Base-by-base conservation (phyloP, 352 stramenopile species). In the Globisporangium echinulatum region DNA sequence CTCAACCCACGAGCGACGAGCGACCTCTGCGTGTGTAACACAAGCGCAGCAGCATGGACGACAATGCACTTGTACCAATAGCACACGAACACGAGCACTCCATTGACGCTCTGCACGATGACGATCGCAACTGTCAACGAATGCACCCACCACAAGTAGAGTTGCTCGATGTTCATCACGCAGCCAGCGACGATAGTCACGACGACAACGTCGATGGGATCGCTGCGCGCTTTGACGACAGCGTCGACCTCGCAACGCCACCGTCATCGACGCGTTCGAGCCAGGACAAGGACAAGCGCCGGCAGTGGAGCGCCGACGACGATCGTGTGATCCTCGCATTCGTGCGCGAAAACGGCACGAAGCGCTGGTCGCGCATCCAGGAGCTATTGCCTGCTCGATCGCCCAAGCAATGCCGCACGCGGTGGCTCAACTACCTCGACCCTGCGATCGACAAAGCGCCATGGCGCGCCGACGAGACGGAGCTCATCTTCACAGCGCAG, bases 351-450 rank as follows among this genome's bases (percentile, higher is more conserved):
- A 82, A 79, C 67, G 87, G 87, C 55, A 88, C 77, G 13, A 94
- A 92, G 68, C 70, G 79, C 56, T 99, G 96, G 96, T 93, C 91
- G 15, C 78, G 90, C 42, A 99, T 99, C 75, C 90, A 94, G 4
- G 67, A 82, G 44, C 67, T 96, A 44, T 74, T 99, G 53, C 92
- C 94, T 1, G 94, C 88, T 1, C 77, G 97, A 52, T 97, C 97
- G 40, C 91, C 91, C 36, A 99, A 99, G 72, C 96, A 99, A 70
- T 99, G 96, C 81, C 81, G 96, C 50, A 97, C 98, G 54, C 71
- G 69, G 9, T 98, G 93, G 93, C 87, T 96, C 61, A 98, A 98
- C 70, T 96, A 97, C 52, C 65, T 98, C 15, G 92, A 98, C 66
- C 90, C 93, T 5, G 74, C 79, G 15, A 98, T 98, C 69, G 80